A percentile compares a stretch with the other conserved stretches of the same genome.
These are phyloP conservation scores for Trichoderma lentiforme DNA, from an alignment of 2,329 filamentous ascomycete species.

Conservation along the genomic window DNA sequence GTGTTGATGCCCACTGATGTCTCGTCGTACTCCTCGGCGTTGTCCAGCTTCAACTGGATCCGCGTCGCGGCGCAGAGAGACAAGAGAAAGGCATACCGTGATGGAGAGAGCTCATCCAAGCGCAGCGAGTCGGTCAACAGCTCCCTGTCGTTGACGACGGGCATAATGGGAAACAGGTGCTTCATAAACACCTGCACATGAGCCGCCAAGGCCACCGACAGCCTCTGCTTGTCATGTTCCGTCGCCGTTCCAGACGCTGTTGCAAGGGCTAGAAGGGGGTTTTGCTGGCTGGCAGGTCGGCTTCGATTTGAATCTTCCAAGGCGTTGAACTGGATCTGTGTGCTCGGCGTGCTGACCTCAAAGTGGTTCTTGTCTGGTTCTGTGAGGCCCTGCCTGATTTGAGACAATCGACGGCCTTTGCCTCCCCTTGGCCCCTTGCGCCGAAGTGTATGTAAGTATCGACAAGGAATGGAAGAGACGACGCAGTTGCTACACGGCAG, in stretches of 20 bases:
- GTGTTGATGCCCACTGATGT: conserved; percentile 21
- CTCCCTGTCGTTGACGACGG: conserved; percentile 29
- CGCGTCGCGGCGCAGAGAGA: conserved; percentile 31
- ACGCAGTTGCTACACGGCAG: conserved; percentile 31
- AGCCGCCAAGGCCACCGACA: conserved; percentile 26
- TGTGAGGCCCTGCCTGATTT: conserved; percentile 27
- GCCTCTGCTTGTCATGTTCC: conserved; percentile 21
- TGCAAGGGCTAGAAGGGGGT: background rate
- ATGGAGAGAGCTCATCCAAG: conserved; percentile 26
- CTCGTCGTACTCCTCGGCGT: conserved; percentile 18
- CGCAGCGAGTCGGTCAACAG: conserved; percentile 27
- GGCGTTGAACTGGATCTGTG: conserved; percentile 12
- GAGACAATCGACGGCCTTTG: conserved; percentile 28
- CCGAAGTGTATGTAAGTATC: conserved; percentile 31
- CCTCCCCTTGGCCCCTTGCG: conserved; percentile 30
- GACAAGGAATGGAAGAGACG: conserved; percentile 27
- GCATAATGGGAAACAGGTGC: conserved; percentile 34
- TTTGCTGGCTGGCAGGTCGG: background rate
- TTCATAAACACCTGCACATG: conserved; percentile 31
- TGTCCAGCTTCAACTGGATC: conserved; percentile 30
- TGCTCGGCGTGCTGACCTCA: conserved; percentile 23
- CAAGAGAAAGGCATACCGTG: conserved; percentile 29
- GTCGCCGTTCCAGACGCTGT: background rate
- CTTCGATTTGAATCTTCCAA: background rate
- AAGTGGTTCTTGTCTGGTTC: conserved; percentile 20